Conservation (phyloP, 768 basidiomycete genomes). For the Agrocybe praecox region DNA sequence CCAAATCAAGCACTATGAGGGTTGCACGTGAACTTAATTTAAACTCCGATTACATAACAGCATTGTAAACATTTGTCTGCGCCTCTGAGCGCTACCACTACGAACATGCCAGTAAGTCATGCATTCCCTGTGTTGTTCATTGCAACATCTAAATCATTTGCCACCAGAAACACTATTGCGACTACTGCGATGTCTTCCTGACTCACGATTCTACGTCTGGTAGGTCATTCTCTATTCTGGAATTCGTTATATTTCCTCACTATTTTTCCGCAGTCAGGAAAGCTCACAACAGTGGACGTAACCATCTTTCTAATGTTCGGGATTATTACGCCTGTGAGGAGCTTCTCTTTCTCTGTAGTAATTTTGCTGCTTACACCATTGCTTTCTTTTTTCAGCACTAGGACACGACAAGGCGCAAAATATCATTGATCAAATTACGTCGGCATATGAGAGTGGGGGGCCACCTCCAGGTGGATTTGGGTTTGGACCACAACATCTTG, state of each 20-base stretch:
- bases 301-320: slow-evolving; percentile 94
- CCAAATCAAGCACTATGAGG: neutral
- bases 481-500: slow-evolving; percentile 81
- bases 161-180: slow-evolving; percentile 87
- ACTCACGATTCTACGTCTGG: slow-evolving; percentile 96
- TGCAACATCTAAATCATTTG: slow-evolving; percentile 7
- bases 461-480: slow-evolving; percentile 89
- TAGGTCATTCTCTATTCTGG: slow-evolving; percentile 22
- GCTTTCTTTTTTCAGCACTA: slow-evolving; percentile 49
- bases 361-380: slow-evolving; percentile 13
- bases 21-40: slow-evolving; percentile 23
- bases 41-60: slow-evolving; percentile 24
- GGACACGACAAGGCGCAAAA: slow-evolving; percentile 97
- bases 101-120: slow-evolving; percentile 67
- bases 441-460: slow-evolving; percentile 85
- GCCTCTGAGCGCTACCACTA: slow-evolving; percentile 12
- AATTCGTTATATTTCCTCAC: slow-evolving; percentile 7
- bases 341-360: slow-evolving; percentile 19
- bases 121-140: neutral
- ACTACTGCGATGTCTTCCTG: slow-evolving; percentile 92
- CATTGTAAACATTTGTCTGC: neutral
- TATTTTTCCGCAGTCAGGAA: slow-evolving; percentile 72
- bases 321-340: slow-evolving; percentile 91
- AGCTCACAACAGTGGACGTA: slow-evolving; percentile 97
- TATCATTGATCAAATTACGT: slow-evolving; percentile 98